Evolutionary conservation across 164 flowering plant species (phyloP).

Genomic region (Litsea cubeba): DNA sequence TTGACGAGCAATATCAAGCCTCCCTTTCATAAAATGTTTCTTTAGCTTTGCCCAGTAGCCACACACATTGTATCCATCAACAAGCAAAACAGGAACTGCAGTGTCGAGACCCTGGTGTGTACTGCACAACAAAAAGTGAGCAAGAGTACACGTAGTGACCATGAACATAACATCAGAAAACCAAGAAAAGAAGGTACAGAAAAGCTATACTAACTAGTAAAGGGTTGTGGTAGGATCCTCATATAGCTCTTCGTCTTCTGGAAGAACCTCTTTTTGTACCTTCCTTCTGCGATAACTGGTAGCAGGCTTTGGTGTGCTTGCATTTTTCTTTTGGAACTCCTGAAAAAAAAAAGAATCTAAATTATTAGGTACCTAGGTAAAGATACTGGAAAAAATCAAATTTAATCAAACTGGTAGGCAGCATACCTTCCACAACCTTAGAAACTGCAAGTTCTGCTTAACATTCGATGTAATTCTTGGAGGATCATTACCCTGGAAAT

Average conservation of each 20-base stretch:
- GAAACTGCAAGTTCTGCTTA: conserved; percentile 86
- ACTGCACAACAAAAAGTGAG: conserved; percentile 34
- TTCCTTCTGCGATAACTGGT: conserved; percentile 88
- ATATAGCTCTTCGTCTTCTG: conserved; percentile 55
- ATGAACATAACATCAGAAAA: not conserved
- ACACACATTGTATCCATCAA: conserved; percentile 97
- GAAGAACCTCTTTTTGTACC: conserved; percentile 68
- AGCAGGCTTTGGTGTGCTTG: conserved; percentile 63
- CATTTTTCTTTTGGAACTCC: conserved; percentile 70
- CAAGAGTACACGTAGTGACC: not conserved
- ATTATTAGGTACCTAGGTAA: not conserved
- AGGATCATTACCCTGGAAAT: conserved; percentile 56
- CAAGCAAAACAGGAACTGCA: conserved; percentile 89
- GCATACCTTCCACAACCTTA: conserved; percentile 73
- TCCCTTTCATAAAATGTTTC: conserved; percentile 83
- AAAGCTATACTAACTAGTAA: conserved; percentile 55
- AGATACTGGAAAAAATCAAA: not conserved
- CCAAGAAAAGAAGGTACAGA: not conserved
- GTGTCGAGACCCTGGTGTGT: conserved; percentile 65
- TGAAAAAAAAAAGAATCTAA: conserved; percentile 17
- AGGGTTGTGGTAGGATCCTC: conserved; percentile 72
- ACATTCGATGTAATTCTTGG: conserved; percentile 93
- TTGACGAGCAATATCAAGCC: conserved; percentile 86
- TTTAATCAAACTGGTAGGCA: not conserved
- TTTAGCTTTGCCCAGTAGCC: conserved; percentile 93